Evolutionary conservation across 257 asterid species (phyloP).

Genomic region (Paraleonurus japonicus): DNA sequence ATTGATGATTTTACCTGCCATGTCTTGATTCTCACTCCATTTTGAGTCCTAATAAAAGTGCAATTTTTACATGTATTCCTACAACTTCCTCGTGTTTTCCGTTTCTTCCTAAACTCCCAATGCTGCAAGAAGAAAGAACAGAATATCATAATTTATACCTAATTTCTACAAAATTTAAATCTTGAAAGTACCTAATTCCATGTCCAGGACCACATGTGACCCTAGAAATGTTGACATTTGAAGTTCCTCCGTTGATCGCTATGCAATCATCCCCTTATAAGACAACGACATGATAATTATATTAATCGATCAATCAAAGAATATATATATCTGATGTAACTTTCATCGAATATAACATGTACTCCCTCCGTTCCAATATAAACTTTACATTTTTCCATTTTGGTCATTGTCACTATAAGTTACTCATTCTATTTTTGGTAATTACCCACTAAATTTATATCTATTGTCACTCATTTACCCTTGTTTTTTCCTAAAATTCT

Average conservation of each 20-base stretch:
- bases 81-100: conserved; percentile 17
- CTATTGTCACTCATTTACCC: no score
- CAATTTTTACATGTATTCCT: conserved; percentile 7
- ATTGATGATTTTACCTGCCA: conserved; percentile 21
- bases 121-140: background rate
- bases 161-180: no score
- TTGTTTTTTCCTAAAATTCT: no score
- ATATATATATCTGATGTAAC: no score
- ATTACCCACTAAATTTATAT: no score
- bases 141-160: no score
- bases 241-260: conserved; percentile 21
- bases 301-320: background rate
- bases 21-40: conserved; percentile 26
- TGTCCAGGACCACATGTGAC: conserved; percentile 22
- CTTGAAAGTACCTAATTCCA: no score
- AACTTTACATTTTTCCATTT: no score
- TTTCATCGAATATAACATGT: no score
- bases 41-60: conserved; percentile 13
- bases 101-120: conserved; percentile 23
- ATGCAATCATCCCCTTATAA: background rate
- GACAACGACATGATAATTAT: background rate
- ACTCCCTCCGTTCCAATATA: no score
- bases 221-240: background rate
- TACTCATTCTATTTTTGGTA: no score
- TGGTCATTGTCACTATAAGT: no score